Percentiles rank a stretch among this genome's conserved stretches.
These are phyloP conservation scores for Exophiala lecanii-corni DNA, from an alignment of 2,329 filamentous ascomycete species.

Conservation along the genomic window DNA sequence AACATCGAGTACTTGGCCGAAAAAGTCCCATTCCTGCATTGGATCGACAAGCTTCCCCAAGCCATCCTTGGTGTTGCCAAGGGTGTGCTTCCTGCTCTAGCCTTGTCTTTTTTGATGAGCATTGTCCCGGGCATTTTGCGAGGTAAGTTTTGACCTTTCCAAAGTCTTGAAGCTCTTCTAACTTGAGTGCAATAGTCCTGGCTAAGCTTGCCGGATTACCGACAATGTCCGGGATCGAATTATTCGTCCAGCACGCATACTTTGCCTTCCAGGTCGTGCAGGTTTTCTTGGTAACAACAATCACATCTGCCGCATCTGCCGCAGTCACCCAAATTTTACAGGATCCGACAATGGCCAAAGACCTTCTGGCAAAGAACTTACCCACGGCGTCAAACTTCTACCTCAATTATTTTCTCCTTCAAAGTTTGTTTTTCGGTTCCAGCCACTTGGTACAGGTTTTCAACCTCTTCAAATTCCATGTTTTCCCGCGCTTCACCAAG, in stretches of 20 bases:
- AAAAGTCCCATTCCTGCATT: constrained; percentile 57
- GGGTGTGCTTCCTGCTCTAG: constrained; percentile 74
- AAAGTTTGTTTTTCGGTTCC: constrained; percentile 66
- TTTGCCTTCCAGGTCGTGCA: constrained; percentile 71
- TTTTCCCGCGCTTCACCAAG: constrained; percentile 26
- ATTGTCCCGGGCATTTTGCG: constrained; percentile 78
- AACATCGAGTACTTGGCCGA: constrained; percentile 67
- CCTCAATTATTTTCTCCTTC: constrained; percentile 91
- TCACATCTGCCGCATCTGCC: constrained; percentile 69
- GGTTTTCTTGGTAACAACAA: constrained; percentile 80
- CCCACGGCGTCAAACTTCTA: constrained; percentile 95
- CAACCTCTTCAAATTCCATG: constrained; percentile 51
- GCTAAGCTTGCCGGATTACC: constrained; percentile 76
- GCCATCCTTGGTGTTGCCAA: constrained; percentile 72
- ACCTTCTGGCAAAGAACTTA: constrained; percentile 66
- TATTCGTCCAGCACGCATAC: constrained; percentile 87
- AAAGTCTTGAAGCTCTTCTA: background rate
- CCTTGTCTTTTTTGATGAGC: constrained; percentile 78
- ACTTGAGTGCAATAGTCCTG: constrained; percentile 32
- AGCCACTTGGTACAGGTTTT: constrained; percentile 17
- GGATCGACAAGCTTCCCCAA: constrained; percentile 66
- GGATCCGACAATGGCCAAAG: constrained; percentile 59
- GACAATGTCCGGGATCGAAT: constrained; percentile 71
- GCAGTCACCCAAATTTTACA: constrained; percentile 62
- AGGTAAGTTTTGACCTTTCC: constrained; percentile 47